Base-by-base conservation (phyloP, 2,329 filamentous ascomycete species). In the Penicillium polonicum region DNA sequence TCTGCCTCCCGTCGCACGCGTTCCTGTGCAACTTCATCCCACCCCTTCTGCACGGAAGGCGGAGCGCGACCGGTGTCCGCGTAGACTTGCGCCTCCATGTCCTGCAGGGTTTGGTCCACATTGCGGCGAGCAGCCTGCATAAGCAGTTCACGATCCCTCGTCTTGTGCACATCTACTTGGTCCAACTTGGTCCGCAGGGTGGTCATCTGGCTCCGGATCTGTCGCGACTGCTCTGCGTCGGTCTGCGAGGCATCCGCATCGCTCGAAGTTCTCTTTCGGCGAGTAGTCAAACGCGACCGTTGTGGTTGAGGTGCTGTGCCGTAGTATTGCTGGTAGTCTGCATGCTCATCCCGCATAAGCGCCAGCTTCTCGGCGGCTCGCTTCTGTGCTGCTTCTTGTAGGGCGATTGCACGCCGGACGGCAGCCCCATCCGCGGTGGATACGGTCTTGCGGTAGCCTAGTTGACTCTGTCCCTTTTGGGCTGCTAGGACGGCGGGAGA, bases 301-400 rank as follows among this genome's bases (percentile, higher is more conserved):
- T 61, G 57, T 65, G 65, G 79, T 73, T 75, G 68, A 31, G 64
- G 84, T 27, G 77, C 74, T 65, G 79, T 84, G 31, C 88, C 88
- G 69, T 96, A 96, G 72, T 96, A 92, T 45, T 89, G 86, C 42
- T 90, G 85, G 63, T 88, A 89, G 2, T 86, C 84, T 60, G 85
- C 82, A 51, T 82, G 77, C 57, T 92, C 88, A 56, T 89, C 83
- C 41, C 93, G 86, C 58, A 97, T 85, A 70, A 88, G 93, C 5
- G 90, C 85, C 25, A 97, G 79, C 36, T 92, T 86, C 72, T 95
- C 90, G 57, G 92, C 87, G 0, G 93, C 92, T 54, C 94, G 84
- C 68, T 88, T 92, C 68, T 94, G 91, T 0, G 93, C 93, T 6
- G 89, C 88, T 68, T 96, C 91, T 70, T 97, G 91, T 1, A 97